Evolutionary conservation across 495 filamentous ascomycete species (phyloP).

Genomic region (Lophiostoma macrostomum): DNA sequence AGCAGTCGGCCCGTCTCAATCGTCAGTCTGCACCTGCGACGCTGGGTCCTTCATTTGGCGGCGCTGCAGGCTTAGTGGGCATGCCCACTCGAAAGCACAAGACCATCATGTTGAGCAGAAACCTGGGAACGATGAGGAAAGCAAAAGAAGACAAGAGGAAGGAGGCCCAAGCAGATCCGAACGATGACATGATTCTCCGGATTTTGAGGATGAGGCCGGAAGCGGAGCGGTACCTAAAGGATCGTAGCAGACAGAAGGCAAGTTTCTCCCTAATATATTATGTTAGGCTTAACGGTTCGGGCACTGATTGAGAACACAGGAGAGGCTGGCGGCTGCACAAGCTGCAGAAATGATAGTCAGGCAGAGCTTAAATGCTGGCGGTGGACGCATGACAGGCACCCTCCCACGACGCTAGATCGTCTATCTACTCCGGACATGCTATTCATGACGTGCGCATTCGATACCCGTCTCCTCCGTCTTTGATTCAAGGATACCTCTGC

Average conservation of each 20-base stretch:
- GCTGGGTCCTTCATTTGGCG: conserved; percentile 52
- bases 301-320: conserved; percentile 38
- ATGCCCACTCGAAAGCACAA: conserved; percentile 74
- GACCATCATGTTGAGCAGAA: conserved; percentile 90
- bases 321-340: conserved; percentile 81
- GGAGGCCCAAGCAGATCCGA: conserved; percentile 93
- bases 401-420: conserved; percentile 12
- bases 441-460: neutral
- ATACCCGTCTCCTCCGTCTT: neutral
- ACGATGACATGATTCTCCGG: conserved; percentile 95
- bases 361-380: conserved; percentile 77
- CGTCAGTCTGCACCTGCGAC: conserved; percentile 70
- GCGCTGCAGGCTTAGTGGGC: conserved; percentile 66
- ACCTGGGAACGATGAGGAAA: conserved; percentile 92
- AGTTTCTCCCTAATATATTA: neutral
- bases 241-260: conserved; percentile 81
- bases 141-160: conserved; percentile 93
- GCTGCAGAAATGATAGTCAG: conserved; percentile 93
- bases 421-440: neutral
- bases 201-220: conserved; percentile 96
- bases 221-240: conserved; percentile 83
- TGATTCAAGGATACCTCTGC: conserved; percentile 19
- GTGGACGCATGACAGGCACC: conserved; percentile 41
- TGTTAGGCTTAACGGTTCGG: neutral
- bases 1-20: conserved; percentile 54